These are phyloP conservation scores for Rhinocladiella similis DNA, from an alignment of 2,329 filamentous ascomycete species.

Conservation along the genomic window DNA sequence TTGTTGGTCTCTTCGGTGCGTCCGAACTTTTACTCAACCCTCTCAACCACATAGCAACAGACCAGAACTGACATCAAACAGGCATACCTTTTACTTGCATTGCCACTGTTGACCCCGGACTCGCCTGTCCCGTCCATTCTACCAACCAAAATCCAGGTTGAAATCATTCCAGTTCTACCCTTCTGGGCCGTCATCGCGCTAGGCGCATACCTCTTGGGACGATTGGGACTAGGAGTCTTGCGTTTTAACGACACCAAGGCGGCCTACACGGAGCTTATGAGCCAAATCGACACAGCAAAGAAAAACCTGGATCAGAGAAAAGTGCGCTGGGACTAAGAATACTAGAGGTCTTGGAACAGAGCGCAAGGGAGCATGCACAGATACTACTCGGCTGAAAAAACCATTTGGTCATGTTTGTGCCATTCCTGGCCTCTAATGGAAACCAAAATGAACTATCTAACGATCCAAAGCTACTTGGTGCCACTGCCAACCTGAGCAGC, in stretches of 20 bases:
- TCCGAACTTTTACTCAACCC: not conserved
- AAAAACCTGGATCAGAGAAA: slow-evolving; percentile 43
- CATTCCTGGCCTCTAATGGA: not conserved
- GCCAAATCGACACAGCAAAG: slow-evolving; percentile 62
- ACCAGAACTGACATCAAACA: slow-evolving; percentile 6
- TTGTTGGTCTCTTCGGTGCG: slow-evolving; percentile 23
- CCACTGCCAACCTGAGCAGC: slow-evolving; percentile 50
- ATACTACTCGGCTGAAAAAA: not conserved
- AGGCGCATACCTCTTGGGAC: slow-evolving; percentile 87
- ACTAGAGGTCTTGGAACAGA: not conserved
- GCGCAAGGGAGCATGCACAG: not conserved
- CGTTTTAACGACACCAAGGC: slow-evolving; percentile 96
- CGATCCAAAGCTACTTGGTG: slow-evolving; percentile 10
- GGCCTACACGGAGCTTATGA: slow-evolving; percentile 86
- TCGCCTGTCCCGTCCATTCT: slow-evolving; percentile 30
- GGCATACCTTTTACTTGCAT: slow-evolving; percentile 29
- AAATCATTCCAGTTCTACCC: slow-evolving; percentile 87
- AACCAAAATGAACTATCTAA: not conserved
- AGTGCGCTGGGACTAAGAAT: slow-evolving; percentile 43
- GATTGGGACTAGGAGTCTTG: slow-evolving; percentile 87
- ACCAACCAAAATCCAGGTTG: slow-evolving; percentile 30
- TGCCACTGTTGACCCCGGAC: slow-evolving; percentile 28
- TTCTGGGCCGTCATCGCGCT: slow-evolving; percentile 91
- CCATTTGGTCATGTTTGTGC: not conserved
- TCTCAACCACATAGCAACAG: not conserved